Evolutionary conservation across 495 filamentous ascomycete genomes (phyloP).

Genomic region (Durotheca rogersii): DNA sequence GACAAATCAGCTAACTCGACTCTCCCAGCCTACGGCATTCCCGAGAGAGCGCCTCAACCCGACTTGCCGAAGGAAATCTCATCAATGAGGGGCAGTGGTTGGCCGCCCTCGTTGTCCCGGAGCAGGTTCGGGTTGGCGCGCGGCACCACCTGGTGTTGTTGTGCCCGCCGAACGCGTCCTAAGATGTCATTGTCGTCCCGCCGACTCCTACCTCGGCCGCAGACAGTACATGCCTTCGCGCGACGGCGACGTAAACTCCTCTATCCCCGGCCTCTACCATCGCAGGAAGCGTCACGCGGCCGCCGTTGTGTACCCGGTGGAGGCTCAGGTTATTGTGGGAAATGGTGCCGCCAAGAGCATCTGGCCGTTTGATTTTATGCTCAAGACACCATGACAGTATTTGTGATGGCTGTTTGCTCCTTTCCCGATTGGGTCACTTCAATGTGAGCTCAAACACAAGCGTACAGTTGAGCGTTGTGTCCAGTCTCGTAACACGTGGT

Average conservation of each 20-base stretch:
- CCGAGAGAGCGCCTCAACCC: too few relatives aligned
- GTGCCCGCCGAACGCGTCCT: conserved; percentile 45
- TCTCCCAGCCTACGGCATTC: too few relatives aligned
- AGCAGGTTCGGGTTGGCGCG: conserved; percentile 41
- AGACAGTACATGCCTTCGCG: conserved; percentile 44
- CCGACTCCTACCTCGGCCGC: conserved; percentile 47
- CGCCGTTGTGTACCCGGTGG: conserved; percentile 26
- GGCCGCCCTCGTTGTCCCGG: conserved; percentile 46
- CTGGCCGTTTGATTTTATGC: not conserved
- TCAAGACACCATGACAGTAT: too few relatives aligned
- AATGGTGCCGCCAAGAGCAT: conserved; percentile 21
- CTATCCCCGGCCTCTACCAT: too few relatives aligned
- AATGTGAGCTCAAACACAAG: too few relatives aligned
- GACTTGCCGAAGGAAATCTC: too few relatives aligned
- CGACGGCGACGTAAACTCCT: conserved; percentile 40
- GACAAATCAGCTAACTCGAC: conserved; percentile 1
- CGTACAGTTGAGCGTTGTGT: too few relatives aligned
- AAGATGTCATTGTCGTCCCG: conserved; percentile 43
- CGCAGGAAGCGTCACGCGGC: conserved; percentile 42
- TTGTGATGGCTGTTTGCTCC: too few relatives aligned
- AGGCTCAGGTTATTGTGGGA: conserved; percentile 25
- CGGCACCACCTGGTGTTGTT: conserved; percentile 48
- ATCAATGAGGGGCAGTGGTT: too few relatives aligned
- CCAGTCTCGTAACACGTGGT: too few relatives aligned
- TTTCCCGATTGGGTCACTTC: too few relatives aligned